A percentile compares a stretch with the other conserved stretches of the same genome.
Conservation (phyloP, 129 eudicot species). For the Apium graveolens region DNA sequence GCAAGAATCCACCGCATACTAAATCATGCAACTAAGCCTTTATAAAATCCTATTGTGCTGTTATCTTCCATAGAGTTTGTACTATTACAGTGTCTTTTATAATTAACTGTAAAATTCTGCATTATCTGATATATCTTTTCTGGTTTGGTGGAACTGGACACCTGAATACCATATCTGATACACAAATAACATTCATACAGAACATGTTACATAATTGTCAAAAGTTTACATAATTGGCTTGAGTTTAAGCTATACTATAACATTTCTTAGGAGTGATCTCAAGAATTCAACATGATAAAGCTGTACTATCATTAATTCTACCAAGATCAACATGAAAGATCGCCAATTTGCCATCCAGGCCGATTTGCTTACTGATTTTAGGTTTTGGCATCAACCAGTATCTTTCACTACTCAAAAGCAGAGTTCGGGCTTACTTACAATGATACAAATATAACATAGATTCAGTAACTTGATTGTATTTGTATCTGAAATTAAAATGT, state of each 20-base stretch:
- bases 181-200: background rate
- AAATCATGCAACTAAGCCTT: background rate
- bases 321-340: too few species aligned
- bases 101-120: background rate
- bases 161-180: background rate
- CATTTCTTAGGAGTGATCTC: background rate
- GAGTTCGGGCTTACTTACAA: background rate
- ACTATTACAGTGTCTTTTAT: background rate
- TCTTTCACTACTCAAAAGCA: background rate
- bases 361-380: too few species aligned
- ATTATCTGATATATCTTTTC: background rate
- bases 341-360: too few species aligned
- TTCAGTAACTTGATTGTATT: background rate
- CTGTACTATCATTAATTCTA: too few species aligned
- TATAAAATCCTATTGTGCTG: background rate
- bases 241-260: background rate
- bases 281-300: background rate
- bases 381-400: background rate
- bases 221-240: background rate
- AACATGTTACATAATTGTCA: background rate
- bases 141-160: background rate
- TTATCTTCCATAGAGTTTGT: background rate
- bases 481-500: background rate
- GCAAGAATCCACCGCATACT: constrained; percentile 9
- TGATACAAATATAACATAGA: background rate